Percentiles rank a stretch among this genome's conserved stretches.
These are phyloP conservation scores for Heterobasidion occidentale DNA, from an alignment of 1,284 basidiomycete genomes.

Conservation along the genomic window DNA sequence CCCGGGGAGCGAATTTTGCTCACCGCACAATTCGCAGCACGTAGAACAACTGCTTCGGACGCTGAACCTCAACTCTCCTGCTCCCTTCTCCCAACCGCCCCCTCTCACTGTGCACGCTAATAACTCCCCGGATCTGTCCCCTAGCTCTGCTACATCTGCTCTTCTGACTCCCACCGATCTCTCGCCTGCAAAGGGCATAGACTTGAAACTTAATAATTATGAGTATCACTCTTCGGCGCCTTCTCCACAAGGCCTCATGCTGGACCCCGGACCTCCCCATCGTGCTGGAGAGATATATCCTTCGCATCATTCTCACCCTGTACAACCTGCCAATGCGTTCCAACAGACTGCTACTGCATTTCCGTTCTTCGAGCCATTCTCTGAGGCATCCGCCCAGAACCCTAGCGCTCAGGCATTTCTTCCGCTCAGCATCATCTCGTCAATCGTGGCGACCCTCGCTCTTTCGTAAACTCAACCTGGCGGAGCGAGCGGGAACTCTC, in stretches of 20 bases:
- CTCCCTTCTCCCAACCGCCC: slow-evolving; percentile 37
- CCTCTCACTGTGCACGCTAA: slow-evolving; percentile 16
- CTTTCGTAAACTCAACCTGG: slow-evolving; percentile 5
- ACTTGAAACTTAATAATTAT: slow-evolving; percentile 44
- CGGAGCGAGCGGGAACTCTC: slow-evolving; percentile 17
- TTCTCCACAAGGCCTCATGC: slow-evolving; percentile 21
- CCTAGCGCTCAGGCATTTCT: slow-evolving; percentile 24
- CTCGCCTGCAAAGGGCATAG: slow-evolving; percentile 54
- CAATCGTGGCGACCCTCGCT: slow-evolving; percentile 12
- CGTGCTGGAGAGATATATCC: slow-evolving; percentile 14
- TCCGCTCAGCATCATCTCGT: slow-evolving; percentile 15
- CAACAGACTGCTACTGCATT: slow-evolving; percentile 26
- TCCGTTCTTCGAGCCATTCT: slow-evolving; percentile 45
- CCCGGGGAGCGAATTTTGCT: slow-evolving; percentile 12
- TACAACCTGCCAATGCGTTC: slow-evolving; percentile 17
- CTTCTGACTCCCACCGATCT: slow-evolving; percentile 57
- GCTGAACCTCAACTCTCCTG: slow-evolving; percentile 67
- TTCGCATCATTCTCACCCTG: slow-evolving; percentile 7
- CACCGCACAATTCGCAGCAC: slow-evolving; percentile 35
- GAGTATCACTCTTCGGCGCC: slow-evolving; percentile 30
- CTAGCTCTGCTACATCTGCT: slow-evolving; percentile 55
- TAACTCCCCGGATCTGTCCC: slow-evolving; percentile 57
- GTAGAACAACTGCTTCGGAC: slow-evolving; percentile 71
- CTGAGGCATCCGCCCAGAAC: slow-evolving; percentile 31
- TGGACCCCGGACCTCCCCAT: slow-evolving; percentile 19